A percentile compares a stretch with the other conserved stretches of the same genome.
These are phyloP conservation scores for Clonostachys rosea DNA, from an alignment of 2,329 filamentous ascomycete genomes.

Conservation along the genomic window DNA sequence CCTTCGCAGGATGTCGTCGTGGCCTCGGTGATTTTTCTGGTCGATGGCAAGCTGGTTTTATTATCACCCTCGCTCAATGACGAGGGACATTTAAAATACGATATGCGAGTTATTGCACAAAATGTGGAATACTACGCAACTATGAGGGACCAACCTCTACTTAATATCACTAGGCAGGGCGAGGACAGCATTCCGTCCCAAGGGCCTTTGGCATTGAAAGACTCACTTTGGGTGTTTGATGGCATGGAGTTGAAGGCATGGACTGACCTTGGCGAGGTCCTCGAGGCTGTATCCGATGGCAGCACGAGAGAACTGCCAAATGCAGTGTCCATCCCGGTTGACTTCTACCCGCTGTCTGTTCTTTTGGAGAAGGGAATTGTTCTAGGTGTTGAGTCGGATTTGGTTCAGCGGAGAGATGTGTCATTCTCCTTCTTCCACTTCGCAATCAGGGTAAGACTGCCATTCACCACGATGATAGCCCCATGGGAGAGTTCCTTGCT, in stretches of 20 bases:
- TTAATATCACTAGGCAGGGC: conserved; percentile 20
- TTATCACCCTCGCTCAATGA: conserved; percentile 83
- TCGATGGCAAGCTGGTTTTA: conserved; percentile 92
- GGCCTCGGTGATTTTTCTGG: conserved; percentile 91
- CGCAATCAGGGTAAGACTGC: conserved; percentile 69
- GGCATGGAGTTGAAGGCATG: conserved; percentile 82
- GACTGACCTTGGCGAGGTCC: conserved; percentile 81
- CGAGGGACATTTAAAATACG: conserved; percentile 85
- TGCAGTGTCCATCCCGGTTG: conserved; percentile 74
- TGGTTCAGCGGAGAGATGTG: conserved; percentile 89
- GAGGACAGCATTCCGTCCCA: conserved; percentile 8
- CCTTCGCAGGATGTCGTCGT: conserved; percentile 93
- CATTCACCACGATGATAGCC: no score
- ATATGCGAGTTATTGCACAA: conserved; percentile 94
- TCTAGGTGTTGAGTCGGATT: conserved; percentile 84
- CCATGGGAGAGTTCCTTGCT: not conserved
- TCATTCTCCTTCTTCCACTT: conserved; percentile 89
- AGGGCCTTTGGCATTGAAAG: conserved; percentile 51
- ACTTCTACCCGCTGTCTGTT: conserved; percentile 91
- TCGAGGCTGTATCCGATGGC: conserved; percentile 65
- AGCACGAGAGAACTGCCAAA: conserved; percentile 64
- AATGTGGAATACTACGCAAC: conserved; percentile 94
- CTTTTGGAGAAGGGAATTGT: conserved; percentile 86
- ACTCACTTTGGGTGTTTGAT: conserved; percentile 94
- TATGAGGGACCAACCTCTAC: conserved; percentile 74